Evolutionary conservation across 257 asterid genomes (phyloP).

Genomic region (Solanum clarkiae): DNA sequence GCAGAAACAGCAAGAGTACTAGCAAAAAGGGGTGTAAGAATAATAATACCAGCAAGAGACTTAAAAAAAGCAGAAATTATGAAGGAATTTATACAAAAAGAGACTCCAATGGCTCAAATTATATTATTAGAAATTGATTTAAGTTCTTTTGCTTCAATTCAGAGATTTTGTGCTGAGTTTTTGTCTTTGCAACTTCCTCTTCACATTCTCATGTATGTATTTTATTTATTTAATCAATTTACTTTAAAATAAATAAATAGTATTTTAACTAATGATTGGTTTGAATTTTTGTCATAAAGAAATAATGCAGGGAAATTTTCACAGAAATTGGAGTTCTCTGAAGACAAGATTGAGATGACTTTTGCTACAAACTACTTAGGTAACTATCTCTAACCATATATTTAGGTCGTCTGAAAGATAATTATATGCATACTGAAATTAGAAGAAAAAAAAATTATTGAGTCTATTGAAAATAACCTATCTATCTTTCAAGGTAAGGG

Average conservation of each 20-base stretch:
- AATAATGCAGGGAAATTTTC: constrained; percentile 97
- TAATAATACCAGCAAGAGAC: constrained; percentile 75
- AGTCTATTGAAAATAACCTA: fast-evolving
- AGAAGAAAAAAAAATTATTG: not conserved
- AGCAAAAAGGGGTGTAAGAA: constrained; percentile 68
- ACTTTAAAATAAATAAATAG: not conserved
- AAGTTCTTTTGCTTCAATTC: constrained; percentile 77
- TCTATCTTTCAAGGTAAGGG: not conserved
- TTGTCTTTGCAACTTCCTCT: constrained; percentile 70
- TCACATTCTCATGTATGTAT: constrained; percentile 70
- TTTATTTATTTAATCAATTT: not conserved
- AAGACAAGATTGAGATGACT: constrained; percentile 88
- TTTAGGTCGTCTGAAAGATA: not conserved
- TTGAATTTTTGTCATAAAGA: constrained; percentile 30
- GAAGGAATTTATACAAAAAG: constrained; percentile 45
- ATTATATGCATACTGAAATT: not conserved
- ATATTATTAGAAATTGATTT: constrained; percentile 63
- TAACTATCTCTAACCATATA: not conserved
- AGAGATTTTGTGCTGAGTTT: constrained; percentile 64
- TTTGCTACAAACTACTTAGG: constrained; percentile 92
- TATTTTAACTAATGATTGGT: not conserved
- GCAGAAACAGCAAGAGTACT: constrained; percentile 85
- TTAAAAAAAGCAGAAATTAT: constrained; percentile 46
- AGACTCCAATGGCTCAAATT: constrained; percentile 47
- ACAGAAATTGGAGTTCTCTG: constrained; percentile 75